Base-by-base conservation (phyloP, 768 basidiomycete species). In the Amanita muscaria region DNA sequence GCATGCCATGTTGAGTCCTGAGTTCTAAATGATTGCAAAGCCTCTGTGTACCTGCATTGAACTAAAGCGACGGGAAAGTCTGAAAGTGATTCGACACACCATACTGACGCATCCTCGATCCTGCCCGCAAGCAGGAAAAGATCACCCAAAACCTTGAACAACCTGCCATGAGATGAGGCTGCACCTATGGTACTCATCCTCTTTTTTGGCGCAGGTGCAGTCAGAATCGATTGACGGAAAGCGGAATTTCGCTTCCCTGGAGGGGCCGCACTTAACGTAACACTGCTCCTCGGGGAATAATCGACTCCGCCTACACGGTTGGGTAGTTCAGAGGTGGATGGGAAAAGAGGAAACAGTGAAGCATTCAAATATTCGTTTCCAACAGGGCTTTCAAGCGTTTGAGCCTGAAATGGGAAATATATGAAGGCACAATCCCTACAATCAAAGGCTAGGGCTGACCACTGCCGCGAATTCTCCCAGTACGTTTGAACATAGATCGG, bases 1-100 rank as follows among this genome's bases (percentile, higher is more conserved):
- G 89, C 94, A 59, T 92, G 85, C 94, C 94, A 99, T 21, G 86
- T 69, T 18, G 75, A 63, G 60, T 97, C 94, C 44, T 79, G 77
- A 6, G 78, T 72, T 60, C 83, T 87, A 53, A 90, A 80, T n/a
- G 87, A 59, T 24, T 73, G 73, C 14, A 90, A 64, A 10, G 91
- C 84, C 66, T 98, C 92, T 42, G 79, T 76, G 62, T 91, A 98
- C 79, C 88, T 90, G 55, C 24, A 48, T 44, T 53, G 18, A 53
- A 46, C 51, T 46, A 22, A 41, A 44, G 41, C 52, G 49, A 36
- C 33, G 30, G 4, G 31, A 22, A 32, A 33, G 21, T 2, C 3
- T 18, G 16, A 19, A 30, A 48, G 19, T 11, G 23, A 42, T 10
- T 11, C n/a, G 39, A 60, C 68, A 41, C 64, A 92, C 88, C 90